Evolutionary conservation across 768 basidiomycete genomes (phyloP), one percentile per base, ranked within the genome.

Genomic region (Lentinus brumalis): DNA sequence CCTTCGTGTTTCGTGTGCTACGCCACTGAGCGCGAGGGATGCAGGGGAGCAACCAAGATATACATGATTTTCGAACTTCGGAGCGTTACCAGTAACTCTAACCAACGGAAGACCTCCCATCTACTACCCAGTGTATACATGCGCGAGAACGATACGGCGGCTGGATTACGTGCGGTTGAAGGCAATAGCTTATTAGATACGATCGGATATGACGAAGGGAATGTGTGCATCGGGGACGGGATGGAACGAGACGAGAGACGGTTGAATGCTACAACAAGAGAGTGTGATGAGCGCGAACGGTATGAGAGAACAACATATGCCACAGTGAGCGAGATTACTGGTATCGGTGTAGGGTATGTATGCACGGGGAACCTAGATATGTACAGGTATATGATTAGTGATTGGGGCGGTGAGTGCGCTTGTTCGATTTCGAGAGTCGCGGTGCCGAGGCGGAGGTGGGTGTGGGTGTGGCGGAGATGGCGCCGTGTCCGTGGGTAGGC

Each of bases 401-500:
- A 50, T 59, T 63, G 18, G 62, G 62, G 15, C 62, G 62, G 26
- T 59, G 49, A 11, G 50, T 42, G 26, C 62, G 62, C n/a, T 55
- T 55, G 53, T 39, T 39, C 14, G 54, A 53, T 16, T 62, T 63
- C 11, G 62, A 63, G 9, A 18, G 49, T 12, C 62, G 62, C 18
- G 62, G 57, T 1, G 62, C 62, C 42, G 62, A 59, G 1, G 60
- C 50, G n/a, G 60, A 46, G 7, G 21, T 26, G 21, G 21, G 21
- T 26, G 21, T 26, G 21, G 21, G 21, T 21, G 77, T 72, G 3
- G 82, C 76, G 16, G 81, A 71, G 38, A 83, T 81, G n/a, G 90
- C 87, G 39, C 88, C 91, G 26, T 88, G 81, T 8, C 93, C 94
- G 71, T 96, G 94, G 14, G 78, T 74, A 29, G 94, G 94, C 35